Evolutionary conservation across 2,329 filamentous ascomycete species (phyloP).

Genomic region (Pseudocercospora vitis): DNA sequence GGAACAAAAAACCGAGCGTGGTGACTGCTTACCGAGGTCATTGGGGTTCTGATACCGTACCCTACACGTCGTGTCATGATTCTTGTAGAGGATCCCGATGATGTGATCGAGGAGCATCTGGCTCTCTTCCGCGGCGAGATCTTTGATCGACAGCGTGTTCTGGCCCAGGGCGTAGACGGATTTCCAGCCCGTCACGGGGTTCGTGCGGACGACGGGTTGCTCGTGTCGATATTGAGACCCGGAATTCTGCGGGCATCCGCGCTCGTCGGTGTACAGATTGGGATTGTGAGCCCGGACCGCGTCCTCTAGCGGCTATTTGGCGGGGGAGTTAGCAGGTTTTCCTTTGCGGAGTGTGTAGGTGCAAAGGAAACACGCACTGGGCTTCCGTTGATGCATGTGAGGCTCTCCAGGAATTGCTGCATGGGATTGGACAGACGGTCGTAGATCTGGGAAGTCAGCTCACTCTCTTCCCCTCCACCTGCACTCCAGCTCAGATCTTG

Average conservation of each 20-base stretch:
- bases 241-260: constrained; percentile 29
- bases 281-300: too few relatives aligned
- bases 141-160: constrained; percentile 55
- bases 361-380: too few relatives aligned
- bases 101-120: constrained; percentile 26
- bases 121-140: constrained; percentile 42
- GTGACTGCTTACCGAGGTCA: constrained; percentile 33
- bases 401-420: constrained; percentile 58
- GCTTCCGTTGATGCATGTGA: constrained; percentile 61
- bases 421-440: constrained; percentile 60
- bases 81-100: constrained; percentile 43
- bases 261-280: constrained; percentile 21
- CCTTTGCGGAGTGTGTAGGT: too few relatives aligned
- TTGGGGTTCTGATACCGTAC: constrained; percentile 51
- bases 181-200: constrained; percentile 64
- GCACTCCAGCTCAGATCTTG: too few relatives aligned
- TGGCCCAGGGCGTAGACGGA: constrained; percentile 60
- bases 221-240: constrained; percentile 15
- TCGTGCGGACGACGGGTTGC: constrained; percentile 57
- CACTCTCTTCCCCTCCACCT: too few relatives aligned
- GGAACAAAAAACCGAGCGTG: too few relatives aligned
- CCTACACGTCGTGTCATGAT: constrained; percentile 53
- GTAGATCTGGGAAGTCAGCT: too few relatives aligned
- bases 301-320: too few relatives aligned
- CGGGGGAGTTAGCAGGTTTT: too few relatives aligned